Conservation (phyloP, 2,329 filamentous ascomycete genomes). For the Tolypocladium inflatum region DNA sequence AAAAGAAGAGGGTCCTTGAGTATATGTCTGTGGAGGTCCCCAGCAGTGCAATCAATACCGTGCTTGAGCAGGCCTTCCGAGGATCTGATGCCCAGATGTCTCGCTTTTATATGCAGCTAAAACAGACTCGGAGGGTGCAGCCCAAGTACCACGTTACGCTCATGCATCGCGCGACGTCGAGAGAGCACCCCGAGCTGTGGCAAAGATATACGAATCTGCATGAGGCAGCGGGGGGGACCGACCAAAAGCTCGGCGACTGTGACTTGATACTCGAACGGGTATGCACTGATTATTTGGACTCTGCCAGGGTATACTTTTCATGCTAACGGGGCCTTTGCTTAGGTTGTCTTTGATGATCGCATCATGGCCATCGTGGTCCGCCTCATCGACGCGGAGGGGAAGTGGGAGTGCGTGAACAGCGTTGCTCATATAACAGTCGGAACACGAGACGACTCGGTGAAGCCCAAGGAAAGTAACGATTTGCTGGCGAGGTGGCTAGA, state of each 20-base stretch:
- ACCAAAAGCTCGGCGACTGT: conserved; percentile 47
- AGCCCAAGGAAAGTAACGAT: conserved; percentile 91
- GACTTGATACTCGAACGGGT: conserved; percentile 54
- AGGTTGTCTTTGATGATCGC: conserved; percentile 73
- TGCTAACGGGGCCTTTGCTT: conserved; percentile 9
- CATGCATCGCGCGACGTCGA: conserved; percentile 64
- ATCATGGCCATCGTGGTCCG: conserved; percentile 89
- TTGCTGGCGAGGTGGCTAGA: conserved; percentile 68
- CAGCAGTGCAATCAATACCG: conserved; percentile 30
- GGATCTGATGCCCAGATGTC: conserved; percentile 32
- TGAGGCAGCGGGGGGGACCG: conserved; percentile 20
- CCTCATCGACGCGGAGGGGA: conserved; percentile 44
- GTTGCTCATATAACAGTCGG: conserved; percentile 86
- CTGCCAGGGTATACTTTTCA: neutral
- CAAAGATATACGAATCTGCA: conserved; percentile 57
- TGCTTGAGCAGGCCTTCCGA: conserved; percentile 64
- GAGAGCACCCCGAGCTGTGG: conserved; percentile 63
- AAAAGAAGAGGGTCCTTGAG: conserved; percentile 42
- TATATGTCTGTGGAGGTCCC: conserved; percentile 46
- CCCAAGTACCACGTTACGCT: conserved; percentile 88
- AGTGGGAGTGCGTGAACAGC: conserved; percentile 64
- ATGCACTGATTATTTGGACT: conserved; percentile 10
- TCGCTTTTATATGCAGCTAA: conserved; percentile 64
- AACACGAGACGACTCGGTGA: conserved; percentile 63
- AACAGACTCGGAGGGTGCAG: conserved; percentile 67